These are phyloP conservation scores for Chrysochromulina tobinii DNA, from an alignment of 78 protist species.

Conservation along the genomic window DNA sequence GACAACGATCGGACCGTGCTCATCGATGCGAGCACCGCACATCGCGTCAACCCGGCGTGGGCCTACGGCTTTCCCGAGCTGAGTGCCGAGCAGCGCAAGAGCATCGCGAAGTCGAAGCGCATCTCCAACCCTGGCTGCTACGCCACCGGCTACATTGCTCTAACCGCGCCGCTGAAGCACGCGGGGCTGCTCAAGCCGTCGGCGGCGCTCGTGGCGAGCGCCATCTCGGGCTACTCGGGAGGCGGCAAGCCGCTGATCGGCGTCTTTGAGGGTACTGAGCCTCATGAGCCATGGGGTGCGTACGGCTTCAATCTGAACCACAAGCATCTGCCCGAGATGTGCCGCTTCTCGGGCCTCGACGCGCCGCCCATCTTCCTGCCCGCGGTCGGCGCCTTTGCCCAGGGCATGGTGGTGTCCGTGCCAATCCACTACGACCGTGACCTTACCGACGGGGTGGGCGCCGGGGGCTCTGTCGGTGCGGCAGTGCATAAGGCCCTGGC, in stretches of 20 bases:
- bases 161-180: neutral
- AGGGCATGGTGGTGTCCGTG: neutral
- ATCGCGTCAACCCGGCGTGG: neutral
- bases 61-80: slow-evolving; percentile 1
- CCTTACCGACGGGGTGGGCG: neutral
- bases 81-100: neutral
- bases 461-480: neutral
- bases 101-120: neutral
- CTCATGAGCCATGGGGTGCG: slow-evolving; percentile 19
- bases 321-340: slow-evolving; percentile 17
- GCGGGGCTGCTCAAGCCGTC: neutral
- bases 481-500: neutral
- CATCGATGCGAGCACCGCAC: slow-evolving; percentile 16
- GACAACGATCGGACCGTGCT: slow-evolving; percentile 7
- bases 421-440: neutral
- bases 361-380: neutral
- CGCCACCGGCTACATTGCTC: neutral
- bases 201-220: neutral
- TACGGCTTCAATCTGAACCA: neutral
- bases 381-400: neutral
- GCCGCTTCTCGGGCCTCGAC: neutral
- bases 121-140: slow-evolving; percentile 22
- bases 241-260: slow-evolving; percentile 10
- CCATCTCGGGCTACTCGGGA: slow-evolving; percentile 6
- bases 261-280: neutral